Evolutionary conservation across 352 stramenopile genomes (phyloP).

Genomic region (Saprolegnia diclina): DNA sequence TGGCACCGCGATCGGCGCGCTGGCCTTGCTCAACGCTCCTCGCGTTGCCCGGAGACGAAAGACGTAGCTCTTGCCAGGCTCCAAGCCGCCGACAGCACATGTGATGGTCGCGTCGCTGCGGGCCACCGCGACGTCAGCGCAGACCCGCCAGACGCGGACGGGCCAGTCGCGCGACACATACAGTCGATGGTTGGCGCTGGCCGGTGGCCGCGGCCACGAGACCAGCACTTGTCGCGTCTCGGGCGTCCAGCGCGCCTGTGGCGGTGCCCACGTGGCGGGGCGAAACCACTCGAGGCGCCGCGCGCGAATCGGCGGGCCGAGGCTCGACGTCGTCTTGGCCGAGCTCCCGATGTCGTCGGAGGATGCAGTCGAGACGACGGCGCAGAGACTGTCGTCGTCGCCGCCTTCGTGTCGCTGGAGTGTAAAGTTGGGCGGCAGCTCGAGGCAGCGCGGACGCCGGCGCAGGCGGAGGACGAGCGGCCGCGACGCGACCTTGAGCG

Average conservation of each 20-base stretch:
- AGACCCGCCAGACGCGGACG: constrained; percentile 11
- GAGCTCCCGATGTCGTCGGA: background rate
- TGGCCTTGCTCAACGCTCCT: constrained; percentile 11
- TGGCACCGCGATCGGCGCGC: background rate
- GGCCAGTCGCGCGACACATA: constrained; percentile 15
- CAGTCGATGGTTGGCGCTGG: background rate
- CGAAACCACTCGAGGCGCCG: background rate
- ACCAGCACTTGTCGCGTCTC: background rate
- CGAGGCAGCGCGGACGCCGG: background rate
- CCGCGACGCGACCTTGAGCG: constrained; percentile 7
- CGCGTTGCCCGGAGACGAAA: constrained; percentile 5
- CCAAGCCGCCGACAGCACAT: background rate
- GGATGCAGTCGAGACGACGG: background rate
- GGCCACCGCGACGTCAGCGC: background rate
- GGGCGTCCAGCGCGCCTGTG: background rate
- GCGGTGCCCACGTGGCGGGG: background rate
- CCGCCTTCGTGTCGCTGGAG: background rate
- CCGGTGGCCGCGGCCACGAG: background rate
- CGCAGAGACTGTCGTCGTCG: constrained; percentile 2
- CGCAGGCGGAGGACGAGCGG: constrained; percentile 10
- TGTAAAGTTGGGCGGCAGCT: constrained; percentile 8
- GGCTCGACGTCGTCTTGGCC: background rate
- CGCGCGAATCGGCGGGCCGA: background rate
- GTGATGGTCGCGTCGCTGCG: background rate
- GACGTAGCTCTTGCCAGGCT: constrained; percentile 4